Percentiles rank a stretch among this genome's conserved stretches.
These are phyloP conservation scores for Cytospora piceae DNA, from an alignment of 2,329 filamentous ascomycete species.

Conservation along the genomic window DNA sequence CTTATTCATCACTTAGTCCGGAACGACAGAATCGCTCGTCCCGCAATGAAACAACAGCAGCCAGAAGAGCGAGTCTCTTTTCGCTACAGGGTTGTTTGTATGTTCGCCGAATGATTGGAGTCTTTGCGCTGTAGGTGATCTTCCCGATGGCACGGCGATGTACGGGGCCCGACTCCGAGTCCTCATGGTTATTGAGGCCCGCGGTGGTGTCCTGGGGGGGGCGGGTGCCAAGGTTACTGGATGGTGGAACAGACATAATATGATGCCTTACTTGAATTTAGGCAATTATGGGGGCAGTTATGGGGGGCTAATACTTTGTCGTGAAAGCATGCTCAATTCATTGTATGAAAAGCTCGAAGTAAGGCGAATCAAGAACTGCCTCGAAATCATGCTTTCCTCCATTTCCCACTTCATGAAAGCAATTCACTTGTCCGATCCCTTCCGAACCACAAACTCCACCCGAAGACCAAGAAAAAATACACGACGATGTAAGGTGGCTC, in stretches of 20 bases:
- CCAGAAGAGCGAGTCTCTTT: too few species aligned
- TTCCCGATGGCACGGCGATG: neutral
- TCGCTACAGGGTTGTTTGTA: neutral
- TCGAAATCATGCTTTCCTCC: slow-evolving; percentile 6
- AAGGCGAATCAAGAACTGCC: neutral
- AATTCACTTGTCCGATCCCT: slow-evolving; percentile 23
- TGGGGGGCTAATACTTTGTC: neutral
- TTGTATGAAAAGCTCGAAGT: slow-evolving; percentile 5
- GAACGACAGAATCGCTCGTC: neutral
- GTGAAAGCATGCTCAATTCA: slow-evolving; percentile 13
- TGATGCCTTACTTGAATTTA: neutral
- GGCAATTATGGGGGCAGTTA: neutral
- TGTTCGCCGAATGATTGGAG: neutral
- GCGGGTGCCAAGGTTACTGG: neutral
- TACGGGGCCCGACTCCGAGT: neutral
- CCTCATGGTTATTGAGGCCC: neutral
- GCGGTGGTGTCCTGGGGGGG: neutral
- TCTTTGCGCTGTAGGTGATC: neutral
- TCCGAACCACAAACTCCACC: slow-evolving; percentile 25
- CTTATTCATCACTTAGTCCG: neutral
- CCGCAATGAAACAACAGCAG: neutral
- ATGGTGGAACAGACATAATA: neutral
- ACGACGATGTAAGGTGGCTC: slow-evolving; percentile 17
- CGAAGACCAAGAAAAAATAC: slow-evolving; percentile 23
- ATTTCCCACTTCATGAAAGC: slow-evolving; percentile 22